These are phyloP conservation scores for Paraurostyla sp. DNA, from an alignment of 73 alveolate genomes.

Conservation along the genomic window DNA sequence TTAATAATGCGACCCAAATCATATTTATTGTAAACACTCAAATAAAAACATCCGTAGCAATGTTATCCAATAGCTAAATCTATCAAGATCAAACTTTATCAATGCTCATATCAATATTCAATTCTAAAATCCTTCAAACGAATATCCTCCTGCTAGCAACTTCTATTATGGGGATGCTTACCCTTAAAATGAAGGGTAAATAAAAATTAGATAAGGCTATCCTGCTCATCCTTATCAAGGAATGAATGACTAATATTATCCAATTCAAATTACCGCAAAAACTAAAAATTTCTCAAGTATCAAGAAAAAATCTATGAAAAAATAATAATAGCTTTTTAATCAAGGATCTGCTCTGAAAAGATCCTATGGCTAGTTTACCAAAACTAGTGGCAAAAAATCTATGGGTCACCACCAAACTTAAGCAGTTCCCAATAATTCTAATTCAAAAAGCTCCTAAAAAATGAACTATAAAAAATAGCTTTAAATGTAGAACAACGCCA, in stretches of 20 bases:
- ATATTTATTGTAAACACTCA: slow-evolving; percentile 27
- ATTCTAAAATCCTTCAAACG: slow-evolving; percentile 7
- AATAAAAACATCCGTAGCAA: not conserved
- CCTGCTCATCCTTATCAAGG: not conserved
- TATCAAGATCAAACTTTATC: slow-evolving; percentile 22
- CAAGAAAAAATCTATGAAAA: not conserved
- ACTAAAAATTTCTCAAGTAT: slow-evolving; percentile 12
- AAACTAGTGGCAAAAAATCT: slow-evolving; percentile 25
- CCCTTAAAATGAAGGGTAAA: not conserved
- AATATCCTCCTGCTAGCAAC: too few relatives aligned
- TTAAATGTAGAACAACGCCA: not conserved
- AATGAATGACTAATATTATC: not conserved
- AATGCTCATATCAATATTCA: slow-evolving; percentile 39
- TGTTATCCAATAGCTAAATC: slow-evolving; percentile 11
- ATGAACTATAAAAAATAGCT: not conserved
- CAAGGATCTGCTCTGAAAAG: not conserved
- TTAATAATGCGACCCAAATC: not conserved
- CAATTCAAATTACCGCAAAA: slow-evolving; percentile 6
- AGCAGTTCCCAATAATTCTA: not conserved
- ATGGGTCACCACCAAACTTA: not conserved
- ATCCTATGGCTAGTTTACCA: slow-evolving; percentile 27
- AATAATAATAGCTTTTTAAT: not conserved
- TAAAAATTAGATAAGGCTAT: too few relatives aligned
- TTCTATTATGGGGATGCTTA: not conserved
- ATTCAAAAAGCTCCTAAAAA: slow-evolving; percentile 15